Percentiles rank a stretch among this genome's conserved stretches.
Conservation (phyloP, 495 filamentous ascomycete species). For the Hypoxylon intermedium region DNA sequence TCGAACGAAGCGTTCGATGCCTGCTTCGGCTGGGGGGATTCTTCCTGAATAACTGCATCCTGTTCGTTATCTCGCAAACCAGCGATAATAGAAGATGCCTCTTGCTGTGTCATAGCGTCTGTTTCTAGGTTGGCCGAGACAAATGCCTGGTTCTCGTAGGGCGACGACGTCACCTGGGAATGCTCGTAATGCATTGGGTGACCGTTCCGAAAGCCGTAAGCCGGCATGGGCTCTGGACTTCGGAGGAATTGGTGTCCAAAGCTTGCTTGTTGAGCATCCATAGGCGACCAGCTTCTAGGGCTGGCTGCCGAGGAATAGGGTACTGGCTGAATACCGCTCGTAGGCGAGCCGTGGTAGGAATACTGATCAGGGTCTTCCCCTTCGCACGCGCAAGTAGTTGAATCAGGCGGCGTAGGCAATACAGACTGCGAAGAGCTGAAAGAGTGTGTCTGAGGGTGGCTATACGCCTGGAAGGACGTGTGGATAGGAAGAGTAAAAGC, state of each 20-base stretch:
- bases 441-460: conserved; percentile 7
- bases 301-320: conserved; percentile 11
- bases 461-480: conserved; percentile 19
- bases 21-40: not conserved
- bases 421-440: conserved; percentile 19
- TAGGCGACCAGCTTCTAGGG: conserved; percentile 24
- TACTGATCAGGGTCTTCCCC: conserved; percentile 28
- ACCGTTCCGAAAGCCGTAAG: conserved; percentile 4
- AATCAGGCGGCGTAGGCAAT: conserved; percentile 30
- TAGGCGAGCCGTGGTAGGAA: conserved; percentile 31
- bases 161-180: not conserved
- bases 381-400: conserved; percentile 33
- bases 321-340: conserved; percentile 4
- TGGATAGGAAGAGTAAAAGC: conserved; percentile 13
- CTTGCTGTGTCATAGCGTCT: conserved; percentile 10
- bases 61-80: too few species aligned
- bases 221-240: conserved; percentile 6
- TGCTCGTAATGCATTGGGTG: conserved; percentile 11
- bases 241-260: not conserved
- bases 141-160: conserved; percentile 5
- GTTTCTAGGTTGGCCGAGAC: not conserved
- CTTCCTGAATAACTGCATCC: not conserved
- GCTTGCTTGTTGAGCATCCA: conserved; percentile 6
- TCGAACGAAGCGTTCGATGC: too few species aligned
- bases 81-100: not conserved